Percentiles rank a stretch among this genome's conserved stretches.
phyloP scores from a whole-genome alignment of 441 rosid genomes.

The Erysimum pusillum region DNA sequence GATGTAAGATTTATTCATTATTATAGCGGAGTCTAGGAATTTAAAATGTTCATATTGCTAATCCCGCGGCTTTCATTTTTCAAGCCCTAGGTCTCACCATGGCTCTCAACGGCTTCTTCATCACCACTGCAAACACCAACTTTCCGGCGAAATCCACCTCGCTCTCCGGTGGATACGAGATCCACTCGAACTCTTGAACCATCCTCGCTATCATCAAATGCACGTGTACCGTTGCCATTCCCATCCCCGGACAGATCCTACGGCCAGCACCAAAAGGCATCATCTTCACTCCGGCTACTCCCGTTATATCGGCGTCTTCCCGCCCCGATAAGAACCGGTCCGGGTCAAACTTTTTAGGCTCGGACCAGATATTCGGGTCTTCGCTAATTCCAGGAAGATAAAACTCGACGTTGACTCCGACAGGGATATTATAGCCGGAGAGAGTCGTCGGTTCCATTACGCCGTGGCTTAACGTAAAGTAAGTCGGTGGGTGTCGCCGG shows the following conservation, averaged over 20 bases:
- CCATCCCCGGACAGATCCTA: conserved; percentile 59
- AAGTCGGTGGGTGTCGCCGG: conserved; percentile 87
- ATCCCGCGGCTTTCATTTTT: conserved; percentile 19
- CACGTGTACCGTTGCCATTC: conserved; percentile 72
- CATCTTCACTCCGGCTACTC: conserved; percentile 41
- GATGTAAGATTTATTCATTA: background rate
- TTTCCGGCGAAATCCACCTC: conserved; percentile 69
- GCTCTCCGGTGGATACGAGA: conserved; percentile 47
- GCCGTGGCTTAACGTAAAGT: conserved; percentile 72
- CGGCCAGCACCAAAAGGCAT: conserved; percentile 6
- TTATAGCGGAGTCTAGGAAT: background rate
- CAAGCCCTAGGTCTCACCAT: conserved; percentile 59
- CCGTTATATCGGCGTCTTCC: conserved; percentile 81
- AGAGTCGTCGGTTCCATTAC: conserved; percentile 70
- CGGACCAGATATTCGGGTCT: conserved; percentile 69
- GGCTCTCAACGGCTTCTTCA: conserved; percentile 79
- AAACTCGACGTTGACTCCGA: conserved; percentile 64
- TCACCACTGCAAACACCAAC: conserved; percentile 79
- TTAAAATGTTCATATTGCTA: background rate
- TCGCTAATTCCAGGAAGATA: conserved; percentile 58
- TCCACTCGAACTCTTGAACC: conserved; percentile 93
- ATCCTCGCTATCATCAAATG: conserved; percentile 77
- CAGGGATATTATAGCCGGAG: conserved; percentile 75
- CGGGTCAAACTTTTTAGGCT: conserved; percentile 75
- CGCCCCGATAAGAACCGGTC: conserved; percentile 67